Percentiles rank a stretch among this genome's conserved stretches.
These are phyloP conservation scores for Eimeria acervulina DNA, from an alignment of 169 alveolate genomes.

Conservation along the genomic window DNA sequence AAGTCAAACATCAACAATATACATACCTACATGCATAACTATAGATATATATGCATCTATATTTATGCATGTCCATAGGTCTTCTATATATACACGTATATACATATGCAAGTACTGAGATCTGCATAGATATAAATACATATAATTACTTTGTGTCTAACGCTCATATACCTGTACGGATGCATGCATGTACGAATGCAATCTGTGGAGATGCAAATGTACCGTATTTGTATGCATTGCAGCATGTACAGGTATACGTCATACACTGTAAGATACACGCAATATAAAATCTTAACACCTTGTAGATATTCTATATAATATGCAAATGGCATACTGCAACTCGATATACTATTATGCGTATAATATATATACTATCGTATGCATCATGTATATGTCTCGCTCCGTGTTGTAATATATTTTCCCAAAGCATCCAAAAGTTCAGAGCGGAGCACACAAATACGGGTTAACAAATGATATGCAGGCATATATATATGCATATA, in stretches of 20 bases:
- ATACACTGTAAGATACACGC: background rate
- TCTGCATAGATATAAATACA: background rate
- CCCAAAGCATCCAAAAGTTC: too few relatives aligned
- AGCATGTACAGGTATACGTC: too few relatives aligned
- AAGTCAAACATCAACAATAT: background rate
- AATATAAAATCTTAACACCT: too few relatives aligned
- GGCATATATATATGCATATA: slow-evolving; percentile 1
- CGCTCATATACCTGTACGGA: too few relatives aligned
- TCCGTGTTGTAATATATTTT: too few relatives aligned
- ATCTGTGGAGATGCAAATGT: background rate
- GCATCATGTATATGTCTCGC: too few relatives aligned
- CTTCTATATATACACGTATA: background rate
- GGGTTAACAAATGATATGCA: background rate
- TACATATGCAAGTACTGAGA: background rate
- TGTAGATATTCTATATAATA: too few relatives aligned
- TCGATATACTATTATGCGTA: background rate
- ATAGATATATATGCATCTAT: background rate
- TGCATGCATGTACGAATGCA: background rate
- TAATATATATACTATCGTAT: too few relatives aligned
- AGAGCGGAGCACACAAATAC: too few relatives aligned
- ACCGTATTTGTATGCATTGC: too few relatives aligned
- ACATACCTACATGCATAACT: background rate
- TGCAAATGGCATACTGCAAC: background rate
- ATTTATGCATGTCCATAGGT: background rate
- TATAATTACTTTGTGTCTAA: too few relatives aligned